Base-by-base conservation (phyloP, 2,329 filamentous ascomycete genomes). In the Diaporthe sp. region DNA sequence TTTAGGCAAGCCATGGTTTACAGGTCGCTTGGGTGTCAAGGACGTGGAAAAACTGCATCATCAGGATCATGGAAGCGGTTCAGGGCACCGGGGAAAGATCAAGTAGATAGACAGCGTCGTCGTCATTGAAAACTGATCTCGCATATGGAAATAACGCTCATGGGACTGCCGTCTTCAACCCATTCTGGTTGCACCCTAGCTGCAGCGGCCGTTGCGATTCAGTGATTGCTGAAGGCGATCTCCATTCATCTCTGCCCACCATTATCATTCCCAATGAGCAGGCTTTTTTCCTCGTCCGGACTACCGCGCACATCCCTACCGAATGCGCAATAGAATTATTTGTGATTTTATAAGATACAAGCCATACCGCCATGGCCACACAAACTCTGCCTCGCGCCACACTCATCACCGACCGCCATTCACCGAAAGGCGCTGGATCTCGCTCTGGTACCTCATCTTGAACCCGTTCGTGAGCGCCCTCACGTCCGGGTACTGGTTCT, bases 381-480 rank as follows among this genome's bases (percentile, higher is more conserved):
- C 25, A 72, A 39, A 49, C 7, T n/a, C 39, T 70, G 17, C 61
- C 28, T 65, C 49, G 44, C 37, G 28, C 17, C n/a, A 17, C 44
- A 55, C 53, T 31, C n/a, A 65, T 68, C 44, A 72, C 49, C 78
- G 75, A 28, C 78, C 77, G 20, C 79, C 80, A 12, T 79, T 76
- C 57, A 61, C 65, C 73, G 81, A 82, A 89, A 93, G 88, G 84
- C 92, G 94, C 76, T 88, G 88, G 83, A 95, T 87, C 82, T 92
- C 90, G 78, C 87, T 90, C 81, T 90, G 89, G 81, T 90, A 95
- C 73, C 96, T 88, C 81, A 96, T 85, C 89, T 98, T 98, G 89
- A 98, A 98, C 8, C 96, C 97, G 85, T 99, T 99, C 88, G 96
- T 98, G 78, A 99, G 87, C 67, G 95, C 95, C 79, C 94, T 91